Evolutionary conservation across 495 filamentous ascomycete species (phyloP), one percentile per base, ranked within the genome.

Genomic region (Penicillium desertorum): DNA sequence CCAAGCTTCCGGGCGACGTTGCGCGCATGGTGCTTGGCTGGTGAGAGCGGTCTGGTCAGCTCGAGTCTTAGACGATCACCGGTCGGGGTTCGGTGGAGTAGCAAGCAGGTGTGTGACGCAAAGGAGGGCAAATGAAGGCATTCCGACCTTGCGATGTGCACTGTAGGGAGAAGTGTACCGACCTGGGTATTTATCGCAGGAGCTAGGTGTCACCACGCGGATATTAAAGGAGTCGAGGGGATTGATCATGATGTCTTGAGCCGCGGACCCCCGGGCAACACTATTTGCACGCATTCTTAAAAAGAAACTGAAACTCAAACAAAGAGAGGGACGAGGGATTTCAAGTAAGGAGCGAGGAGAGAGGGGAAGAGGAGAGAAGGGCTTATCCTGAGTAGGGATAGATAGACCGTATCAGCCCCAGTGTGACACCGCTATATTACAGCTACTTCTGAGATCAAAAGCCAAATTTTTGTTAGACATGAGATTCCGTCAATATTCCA

Each of bases 11-110:
- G 76, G 12, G 84, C 86, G 14, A 92, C 89, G 43, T 83, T 86
- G 58, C 81, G 82, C 42, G 88, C 90, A 69, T 96, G 90, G 58
- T 86, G 78, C 68, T 94, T 96, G 30, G 91, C 91, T 92, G 57
- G 47, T 27, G 5, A 49, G 39, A 44, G 54, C 50, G 49, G 42
- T 53, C 51, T 29, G 2, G 20, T 44, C 50, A 71, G 66, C 58
- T 54, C 30, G 27, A 45, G 20, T 43, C 52, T 46, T 45, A 34
- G 56, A n/a, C 30, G 49, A 59, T 48, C 45, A 51, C 32, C 57
- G 58, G 51, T 54, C 54, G 57, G 57, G 51, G 39, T 29, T 17
- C 29, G 19, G 32, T 41, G 16, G 19, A 46, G 43, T 45, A 46
- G 42, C 54, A 48, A 11, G 51, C 37, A 34, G 46, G 39, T 36